phyloP scores from a whole-genome alignment of 148 eudicot genomes.

The Camellia lanceoleosa region DNA sequence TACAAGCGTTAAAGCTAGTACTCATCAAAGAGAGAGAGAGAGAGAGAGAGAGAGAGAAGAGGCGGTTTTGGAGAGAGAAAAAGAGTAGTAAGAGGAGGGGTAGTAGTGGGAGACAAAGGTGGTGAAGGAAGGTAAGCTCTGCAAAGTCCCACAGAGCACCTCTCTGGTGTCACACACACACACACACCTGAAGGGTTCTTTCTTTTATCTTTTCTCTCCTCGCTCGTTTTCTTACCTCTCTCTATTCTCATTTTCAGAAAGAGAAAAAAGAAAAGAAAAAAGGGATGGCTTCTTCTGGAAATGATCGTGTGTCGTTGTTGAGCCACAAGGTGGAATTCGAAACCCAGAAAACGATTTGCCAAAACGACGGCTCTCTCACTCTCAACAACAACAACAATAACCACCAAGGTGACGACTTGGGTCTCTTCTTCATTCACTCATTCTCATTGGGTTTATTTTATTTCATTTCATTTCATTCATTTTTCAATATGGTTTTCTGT shows the following conservation, averaged over 20 bases:
- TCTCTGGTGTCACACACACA: not conserved
- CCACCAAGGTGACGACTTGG: constrained; percentile 10
- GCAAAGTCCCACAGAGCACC: not conserved
- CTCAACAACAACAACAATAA: not conserved
- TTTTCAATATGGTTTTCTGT: not conserved
- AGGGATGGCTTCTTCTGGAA: not conserved
- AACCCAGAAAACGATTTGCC: not conserved
- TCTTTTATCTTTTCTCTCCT: not conserved
- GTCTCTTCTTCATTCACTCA: not conserved
- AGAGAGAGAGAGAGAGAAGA: not conserved
- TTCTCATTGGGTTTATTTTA: not conserved
- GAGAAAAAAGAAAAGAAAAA: not conserved
- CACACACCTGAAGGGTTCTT: not conserved
- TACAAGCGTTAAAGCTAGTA: not conserved
- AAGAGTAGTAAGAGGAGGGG: not conserved
- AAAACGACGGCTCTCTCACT: not conserved
- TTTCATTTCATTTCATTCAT: not conserved
- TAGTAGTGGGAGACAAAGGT: not conserved
- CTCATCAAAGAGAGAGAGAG: not conserved
- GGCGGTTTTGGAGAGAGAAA: not conserved
- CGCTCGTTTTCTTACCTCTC: not conserved
- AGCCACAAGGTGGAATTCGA: not conserved
- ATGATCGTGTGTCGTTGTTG: not conserved
- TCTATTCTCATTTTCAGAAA: not conserved
- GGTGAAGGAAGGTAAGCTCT: not conserved